Evolutionary conservation across 805 yeast species (phyloP).

Genomic region (Candida ipomoeae): DNA sequence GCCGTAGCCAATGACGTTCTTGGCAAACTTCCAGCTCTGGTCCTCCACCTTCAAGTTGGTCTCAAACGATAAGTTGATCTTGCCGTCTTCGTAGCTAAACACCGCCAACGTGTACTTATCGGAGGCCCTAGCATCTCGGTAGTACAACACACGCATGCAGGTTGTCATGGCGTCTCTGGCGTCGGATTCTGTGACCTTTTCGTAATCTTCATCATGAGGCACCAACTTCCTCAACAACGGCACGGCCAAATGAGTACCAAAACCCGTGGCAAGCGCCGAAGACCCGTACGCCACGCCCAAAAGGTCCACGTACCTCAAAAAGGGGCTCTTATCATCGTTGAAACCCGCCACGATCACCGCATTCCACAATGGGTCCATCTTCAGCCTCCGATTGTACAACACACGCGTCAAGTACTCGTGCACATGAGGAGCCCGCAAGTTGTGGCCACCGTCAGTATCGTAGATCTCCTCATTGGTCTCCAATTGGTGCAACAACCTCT

Average conservation of each 20-base stretch:
- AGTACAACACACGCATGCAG: slow-evolving; percentile 90
- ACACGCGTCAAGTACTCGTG: slow-evolving; percentile 84
- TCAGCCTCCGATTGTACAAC: slow-evolving; percentile 81
- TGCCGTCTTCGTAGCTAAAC: slow-evolving; percentile 45
- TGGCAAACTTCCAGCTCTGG: slow-evolving; percentile 89
- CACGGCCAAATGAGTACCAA: slow-evolving; percentile 90
- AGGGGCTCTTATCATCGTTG: slow-evolving; percentile 60
- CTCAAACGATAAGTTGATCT: slow-evolving; percentile 55
- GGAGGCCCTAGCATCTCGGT: slow-evolving; percentile 92
- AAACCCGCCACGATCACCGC: slow-evolving; percentile 88
- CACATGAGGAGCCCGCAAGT: slow-evolving; percentile 77
- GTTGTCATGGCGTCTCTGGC: slow-evolving; percentile 77
- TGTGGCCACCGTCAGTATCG: slow-evolving; percentile 60
- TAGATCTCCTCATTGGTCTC: slow-evolving; percentile 70
- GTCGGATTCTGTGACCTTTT: slow-evolving; percentile 61
- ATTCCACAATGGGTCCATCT: slow-evolving; percentile 97
- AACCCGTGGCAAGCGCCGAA: slow-evolving; percentile 91
- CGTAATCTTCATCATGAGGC: slow-evolving; percentile 73
- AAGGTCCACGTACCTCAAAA: slow-evolving; percentile 81
- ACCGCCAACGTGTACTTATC: slow-evolving; percentile 82
- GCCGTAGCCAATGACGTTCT: slow-evolving; percentile 87
- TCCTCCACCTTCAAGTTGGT: slow-evolving; percentile 63
- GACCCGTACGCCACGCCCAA: slow-evolving; percentile 88
- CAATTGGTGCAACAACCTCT: slow-evolving; percentile 70
- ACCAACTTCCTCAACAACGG: slow-evolving; percentile 85